Conservation (phyloP, 2,329 filamentous ascomycete genomes). For the Calycina herbarum region DNA sequence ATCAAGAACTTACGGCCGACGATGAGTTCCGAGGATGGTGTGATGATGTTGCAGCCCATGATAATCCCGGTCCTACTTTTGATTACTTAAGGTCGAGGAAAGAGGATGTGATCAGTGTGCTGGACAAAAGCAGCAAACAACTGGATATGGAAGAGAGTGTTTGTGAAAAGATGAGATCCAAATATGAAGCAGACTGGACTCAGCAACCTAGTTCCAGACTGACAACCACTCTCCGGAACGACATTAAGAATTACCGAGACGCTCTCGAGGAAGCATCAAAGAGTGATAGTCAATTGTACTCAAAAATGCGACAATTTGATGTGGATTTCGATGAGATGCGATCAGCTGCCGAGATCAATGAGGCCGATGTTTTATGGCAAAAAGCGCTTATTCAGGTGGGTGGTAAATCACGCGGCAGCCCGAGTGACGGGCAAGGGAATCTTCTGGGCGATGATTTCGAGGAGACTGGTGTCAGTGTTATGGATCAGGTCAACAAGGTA, state of each 20-base stretch:
- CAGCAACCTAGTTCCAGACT: conserved; percentile 92
- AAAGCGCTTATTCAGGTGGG: conserved; percentile 79
- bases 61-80: conserved; percentile 75
- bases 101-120: conserved; percentile 65
- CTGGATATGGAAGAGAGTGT: conserved; percentile 97
- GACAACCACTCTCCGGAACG: conserved; percentile 81
- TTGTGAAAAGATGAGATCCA: conserved; percentile 98
- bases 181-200: conserved; percentile 94
- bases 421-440: conserved; percentile 64
- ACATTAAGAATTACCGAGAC: conserved; percentile 84
- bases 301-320: conserved; percentile 83
- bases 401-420: conserved; percentile 58
- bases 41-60: conserved; percentile 84
- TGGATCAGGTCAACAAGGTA: conserved; percentile 84
- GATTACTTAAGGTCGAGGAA: conserved; percentile 78
- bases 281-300: conserved; percentile 81
- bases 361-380: conserved; percentile 87
- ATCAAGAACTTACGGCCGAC: conserved; percentile 84
- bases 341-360: conserved; percentile 79
- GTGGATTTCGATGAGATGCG: conserved; percentile 94
- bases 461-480: conserved; percentile 75
- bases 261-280: conserved; percentile 85
- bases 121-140: conserved; percentile 83
- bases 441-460: conserved; percentile 91
- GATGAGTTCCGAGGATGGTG: conserved; percentile 95